Base-by-base conservation (phyloP, 768 basidiomycete species). In the Coprinopsis marcescibilis region DNA sequence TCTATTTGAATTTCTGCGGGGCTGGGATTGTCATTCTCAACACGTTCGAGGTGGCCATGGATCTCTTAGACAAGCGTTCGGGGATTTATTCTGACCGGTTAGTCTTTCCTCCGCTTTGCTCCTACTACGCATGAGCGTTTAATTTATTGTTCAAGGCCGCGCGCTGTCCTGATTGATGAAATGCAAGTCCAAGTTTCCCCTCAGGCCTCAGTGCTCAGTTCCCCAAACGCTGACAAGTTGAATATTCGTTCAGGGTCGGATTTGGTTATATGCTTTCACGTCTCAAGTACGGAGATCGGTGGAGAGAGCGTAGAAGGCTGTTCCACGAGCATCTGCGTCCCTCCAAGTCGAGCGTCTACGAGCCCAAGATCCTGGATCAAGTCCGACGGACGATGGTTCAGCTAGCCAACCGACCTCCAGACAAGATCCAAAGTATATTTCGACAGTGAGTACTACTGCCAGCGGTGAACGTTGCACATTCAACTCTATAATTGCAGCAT, bases 41-140 rank as follows among this genome's bases (percentile, higher is more conserved):
- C 38, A 42, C 46, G n/a, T 8, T 43, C 14, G 29, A 47, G 1
- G 45, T 41, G 19, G 50, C 44, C 14, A n/a, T 19, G 2, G 48
- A 46, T 2, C 51, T 55, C n/a, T 19, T 55, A 7, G 54, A 47
- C 12, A 52, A 44, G 19, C 36, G 54, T 3, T 52, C 51, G 2
- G 44, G 29, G 1, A 33, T 44, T 5, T 55, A 55, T 26, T 48
- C 43, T 3, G 38, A 40, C 35, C 36, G 46, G 43, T 52, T 29
- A 14, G 29, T 10, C 15, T 23, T 23, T 23, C 17, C 12, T 40
- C 4, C 17, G 8, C 25, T 8, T 8, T 10, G 25, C 17, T 23
- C 5, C 11, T 11, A 8, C 38, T 24, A 10, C 20, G 21, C 38
- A 24, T 23, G n/a, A n/a, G n/a, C n/a, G n/a, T n/a, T n/a, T n/a